These are phyloP conservation scores for Populus trichocarpa DNA, from an alignment of 441 rosid species.

Conservation along the genomic window DNA sequence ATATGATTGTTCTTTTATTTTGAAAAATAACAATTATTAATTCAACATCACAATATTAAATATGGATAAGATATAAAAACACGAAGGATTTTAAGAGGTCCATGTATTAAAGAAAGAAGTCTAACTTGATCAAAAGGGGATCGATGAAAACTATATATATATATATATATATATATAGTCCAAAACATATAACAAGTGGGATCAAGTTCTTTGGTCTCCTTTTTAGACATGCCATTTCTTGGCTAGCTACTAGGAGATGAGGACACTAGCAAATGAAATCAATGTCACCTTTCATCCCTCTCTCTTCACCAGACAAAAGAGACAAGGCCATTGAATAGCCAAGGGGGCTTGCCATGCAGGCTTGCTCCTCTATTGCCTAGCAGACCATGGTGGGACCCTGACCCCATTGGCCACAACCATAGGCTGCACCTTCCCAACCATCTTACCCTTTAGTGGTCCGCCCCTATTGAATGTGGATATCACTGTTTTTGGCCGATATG, in stretches of 20 bases:
- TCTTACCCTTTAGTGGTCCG: conserved; percentile 9
- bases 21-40: too few relatives aligned
- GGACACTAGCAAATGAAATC: conserved; percentile 8
- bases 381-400: conserved; percentile 23
- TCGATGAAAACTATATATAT: not conserved
- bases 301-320: conserved; percentile 12
- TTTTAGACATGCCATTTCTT: conserved; percentile 15
- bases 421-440: conserved; percentile 11
- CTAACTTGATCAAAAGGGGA: not conserved
- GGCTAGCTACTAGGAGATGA: conserved; percentile 6
- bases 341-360: conserved; percentile 17
- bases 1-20: too few relatives aligned
- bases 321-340: conserved; percentile 26
- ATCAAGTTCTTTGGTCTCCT: not conserved
- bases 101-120: not conserved
- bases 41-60: too few relatives aligned
- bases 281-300: conserved; percentile 6
- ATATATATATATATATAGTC: not conserved
- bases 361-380: conserved; percentile 10
- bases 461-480: not conserved
- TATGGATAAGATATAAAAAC: too few relatives aligned
- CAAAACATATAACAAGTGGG: conserved; percentile 9
- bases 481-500: not conserved
- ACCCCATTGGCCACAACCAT: conserved; percentile 14
- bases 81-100: too few relatives aligned